Percentiles rank a stretch among this genome's conserved stretches.
Conservation (phyloP, 1,139 yeast genomes). For the Magnusiomyces starmeri region DNA sequence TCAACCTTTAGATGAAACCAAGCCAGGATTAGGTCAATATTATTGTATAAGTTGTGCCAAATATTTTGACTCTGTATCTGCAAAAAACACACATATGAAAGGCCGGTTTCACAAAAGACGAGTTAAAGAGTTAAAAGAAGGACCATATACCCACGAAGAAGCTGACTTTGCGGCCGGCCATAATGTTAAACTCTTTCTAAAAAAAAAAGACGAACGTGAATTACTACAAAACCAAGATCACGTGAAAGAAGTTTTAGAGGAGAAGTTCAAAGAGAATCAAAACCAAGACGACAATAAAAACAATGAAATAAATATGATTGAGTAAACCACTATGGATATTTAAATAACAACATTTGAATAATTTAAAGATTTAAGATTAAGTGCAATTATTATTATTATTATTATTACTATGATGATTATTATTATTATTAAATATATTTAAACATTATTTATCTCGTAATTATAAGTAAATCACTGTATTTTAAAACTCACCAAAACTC, state of each 20-base stretch:
- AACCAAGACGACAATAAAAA: conserved; percentile 40
- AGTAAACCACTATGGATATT: conserved; percentile 18
- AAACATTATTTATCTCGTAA: no score
- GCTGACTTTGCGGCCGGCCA: conserved; percentile 87
- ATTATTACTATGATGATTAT: no score
- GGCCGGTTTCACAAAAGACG: conserved; percentile 82
- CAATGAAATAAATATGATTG: conserved; percentile 15
- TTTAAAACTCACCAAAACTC: conserved; percentile 53
- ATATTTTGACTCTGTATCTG: conserved; percentile 73
- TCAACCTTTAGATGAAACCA: conserved; percentile 82
- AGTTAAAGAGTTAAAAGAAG: conserved; percentile 61
- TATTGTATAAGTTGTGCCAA: conserved; percentile 93
- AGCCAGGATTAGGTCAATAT: conserved; percentile 90
- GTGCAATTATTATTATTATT: background rate
- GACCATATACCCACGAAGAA: conserved; percentile 82
- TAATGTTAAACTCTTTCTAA: conserved; percentile 61
- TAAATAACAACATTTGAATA: background rate
- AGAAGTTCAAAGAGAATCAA: conserved; percentile 14
- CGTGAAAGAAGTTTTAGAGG: conserved; percentile 5
- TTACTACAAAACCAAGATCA: conserved; percentile 12
- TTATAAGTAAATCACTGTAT: no score
- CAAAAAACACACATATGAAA: conserved; percentile 64
- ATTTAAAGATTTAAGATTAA: no score
- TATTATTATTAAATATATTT: no score
- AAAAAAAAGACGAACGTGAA: conserved; percentile 21